Evolutionary conservation across 2,329 filamentous ascomycete species (phyloP), one percentile per base, ranked within the genome.

Genomic region (Orbilia quercus): DNA sequence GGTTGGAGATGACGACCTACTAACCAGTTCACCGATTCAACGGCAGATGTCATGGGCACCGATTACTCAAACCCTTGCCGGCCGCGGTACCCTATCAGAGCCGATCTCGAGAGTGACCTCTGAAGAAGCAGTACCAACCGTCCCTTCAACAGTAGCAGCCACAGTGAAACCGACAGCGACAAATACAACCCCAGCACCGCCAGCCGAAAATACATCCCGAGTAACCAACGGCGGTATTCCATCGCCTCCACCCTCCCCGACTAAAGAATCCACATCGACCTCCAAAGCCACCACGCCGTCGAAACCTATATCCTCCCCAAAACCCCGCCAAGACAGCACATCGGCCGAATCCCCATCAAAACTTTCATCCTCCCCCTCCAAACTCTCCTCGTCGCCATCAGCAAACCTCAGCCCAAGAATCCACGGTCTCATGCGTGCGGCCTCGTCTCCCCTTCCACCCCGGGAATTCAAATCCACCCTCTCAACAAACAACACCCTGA

Each of bases 41-140:
- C 54, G 69, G 20, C 50, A 73, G 23, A 73, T 73, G 69, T 73
- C 69, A 2, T 73, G 69, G 69, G 64, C 69, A 18, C 69, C 69
- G 6, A 66, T 73, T 38, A 66, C 54, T 36, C 69, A 73, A 34
- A 73, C 69, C 1, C 50, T 72, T 23, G 7, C 25, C 7, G 50
- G 25, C 16, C 36, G 18, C 11, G 34, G 50, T n/a, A 40, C n/a
- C 18, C 9, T 23, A 22, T 36, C 31, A 23, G 50, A 47, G 25
- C 40, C 25, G 9, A 23, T 47, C 12, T 38, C 50, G 31, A 60
- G 55, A 47, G 16, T 60, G n/a, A 47, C 38, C 20, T 45, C 31
- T 38, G 28, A 66, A 50, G 31, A n/a, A 12, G 14, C 22, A 45
- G 14, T 57, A 7, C 20, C 62, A 2, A 18, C 44, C 14, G 4